phyloP scores from a whole-genome alignment of 768 basidiomycete genomes.

The Mycena belliarum region DNA sequence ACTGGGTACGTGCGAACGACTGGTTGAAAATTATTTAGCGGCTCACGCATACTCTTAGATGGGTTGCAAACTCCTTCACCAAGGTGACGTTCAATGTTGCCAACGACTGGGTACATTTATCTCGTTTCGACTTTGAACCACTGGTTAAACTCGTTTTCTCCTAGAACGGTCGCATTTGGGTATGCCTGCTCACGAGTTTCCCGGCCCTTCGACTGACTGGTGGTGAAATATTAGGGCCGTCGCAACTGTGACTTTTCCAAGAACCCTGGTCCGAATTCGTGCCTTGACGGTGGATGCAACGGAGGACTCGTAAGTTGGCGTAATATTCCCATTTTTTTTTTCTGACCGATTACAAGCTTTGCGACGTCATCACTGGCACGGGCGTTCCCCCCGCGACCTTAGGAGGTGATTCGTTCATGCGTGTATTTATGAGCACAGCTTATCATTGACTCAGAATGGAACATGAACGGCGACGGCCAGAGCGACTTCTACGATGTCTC shows the following conservation, averaged over 20 bases:
- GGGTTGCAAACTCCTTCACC: conserved; percentile 22
- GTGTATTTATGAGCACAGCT: too few relatives aligned
- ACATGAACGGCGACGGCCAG: neutral
- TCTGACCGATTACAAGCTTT: neutral
- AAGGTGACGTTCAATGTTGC: conserved; percentile 42
- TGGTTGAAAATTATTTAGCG: neutral
- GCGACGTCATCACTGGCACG: conserved; percentile 19
- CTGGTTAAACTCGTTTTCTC: neutral
- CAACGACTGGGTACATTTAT: conserved; percentile 52
- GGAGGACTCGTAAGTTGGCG: conserved; percentile 38
- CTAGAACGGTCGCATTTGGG: conserved; percentile 39
- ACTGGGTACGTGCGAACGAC: conserved; percentile 3
- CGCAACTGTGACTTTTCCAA: conserved; percentile 48
- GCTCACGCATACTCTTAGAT: neutral
- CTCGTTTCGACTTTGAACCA: conserved; percentile 16
- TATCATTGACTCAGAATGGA: conserved; percentile 15
- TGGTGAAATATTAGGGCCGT: conserved; percentile 28
- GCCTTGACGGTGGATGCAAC: conserved; percentile 50
- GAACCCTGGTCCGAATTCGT: conserved; percentile 39
- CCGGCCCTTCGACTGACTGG: neutral
- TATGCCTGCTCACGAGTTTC: neutral
- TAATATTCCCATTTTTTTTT: conserved; percentile 30
- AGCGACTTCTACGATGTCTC: conserved; percentile 31
- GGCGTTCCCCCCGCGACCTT: conserved; percentile 50
- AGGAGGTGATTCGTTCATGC: conserved; percentile 46